phyloP scores from a whole-genome alignment of 495 filamentous ascomycete species.

The Wilcoxina mikolae region DNA sequence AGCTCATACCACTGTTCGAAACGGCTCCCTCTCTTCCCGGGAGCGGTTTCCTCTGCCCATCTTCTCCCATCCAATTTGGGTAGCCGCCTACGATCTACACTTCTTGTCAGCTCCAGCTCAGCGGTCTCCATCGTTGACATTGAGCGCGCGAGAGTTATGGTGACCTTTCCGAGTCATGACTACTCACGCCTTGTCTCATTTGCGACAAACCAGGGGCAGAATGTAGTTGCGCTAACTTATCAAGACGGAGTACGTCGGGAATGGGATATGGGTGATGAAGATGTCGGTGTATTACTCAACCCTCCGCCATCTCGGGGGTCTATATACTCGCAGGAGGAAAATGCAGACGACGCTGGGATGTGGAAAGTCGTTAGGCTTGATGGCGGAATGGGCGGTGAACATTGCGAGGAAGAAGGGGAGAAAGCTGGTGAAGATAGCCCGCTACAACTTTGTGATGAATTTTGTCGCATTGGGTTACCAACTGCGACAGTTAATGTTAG shows the following conservation, averaged over 20 bases:
- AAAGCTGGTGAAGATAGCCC: constrained; percentile 7
- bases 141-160: constrained; percentile 23
- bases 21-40: constrained; percentile 18
- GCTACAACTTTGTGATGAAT: constrained; percentile 14
- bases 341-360: constrained; percentile 8
- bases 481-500: constrained; percentile 14
- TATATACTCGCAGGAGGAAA: constrained; percentile 4
- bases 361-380: constrained; percentile 16
- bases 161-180: constrained; percentile 23
- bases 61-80: constrained; percentile 20
- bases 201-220: constrained; percentile 17
- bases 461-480: constrained; percentile 20
- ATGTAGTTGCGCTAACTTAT: constrained; percentile 20
- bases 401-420: constrained; percentile 16
- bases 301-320: constrained; percentile 13
- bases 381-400: constrained; percentile 6
- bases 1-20: constrained; percentile 11
- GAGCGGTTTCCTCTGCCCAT: constrained; percentile 12
- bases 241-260: constrained; percentile 17
- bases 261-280: constrained; percentile 26
- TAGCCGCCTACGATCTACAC: constrained; percentile 17
- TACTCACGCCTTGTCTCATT: constrained; percentile 13
- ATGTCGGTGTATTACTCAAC: constrained; percentile 20
- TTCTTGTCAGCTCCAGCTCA: constrained; percentile 17
- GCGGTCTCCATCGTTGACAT: constrained; percentile 22